A percentile compares a stretch with the other conserved stretches of the same genome.
These are phyloP conservation scores for Epichloe brachyelytri DNA, from an alignment of 2,329 filamentous ascomycete genomes.

Conservation along the genomic window DNA sequence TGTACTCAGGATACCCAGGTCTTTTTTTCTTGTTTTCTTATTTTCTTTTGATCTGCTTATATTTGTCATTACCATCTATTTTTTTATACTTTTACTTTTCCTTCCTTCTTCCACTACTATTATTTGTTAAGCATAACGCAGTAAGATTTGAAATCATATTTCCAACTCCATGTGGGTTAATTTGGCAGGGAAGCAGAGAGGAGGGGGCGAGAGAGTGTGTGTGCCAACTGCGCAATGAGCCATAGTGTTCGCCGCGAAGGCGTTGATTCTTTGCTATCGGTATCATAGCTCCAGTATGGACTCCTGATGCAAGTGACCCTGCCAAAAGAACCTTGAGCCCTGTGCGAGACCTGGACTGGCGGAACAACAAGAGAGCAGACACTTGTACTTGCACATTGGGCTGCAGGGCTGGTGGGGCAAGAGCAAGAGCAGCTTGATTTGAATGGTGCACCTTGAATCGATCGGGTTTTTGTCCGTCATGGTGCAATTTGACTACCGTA, in stretches of 20 bases:
- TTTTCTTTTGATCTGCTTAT: neutral
- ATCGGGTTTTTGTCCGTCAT: neutral
- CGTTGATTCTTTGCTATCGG: neutral
- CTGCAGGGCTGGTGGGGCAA: neutral
- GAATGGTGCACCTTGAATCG: neutral
- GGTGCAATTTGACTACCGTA: neutral
- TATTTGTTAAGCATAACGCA: neutral
- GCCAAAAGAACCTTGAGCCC: too few species aligned
- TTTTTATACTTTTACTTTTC: neutral
- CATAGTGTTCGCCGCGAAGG: neutral
- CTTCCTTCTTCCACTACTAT: neutral
- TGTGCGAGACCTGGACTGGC: too few species aligned
- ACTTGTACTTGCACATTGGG: neutral
- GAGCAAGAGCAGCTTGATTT: neutral
- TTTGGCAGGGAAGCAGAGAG: neutral
- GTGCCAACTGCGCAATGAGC: neutral
- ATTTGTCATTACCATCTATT: neutral
- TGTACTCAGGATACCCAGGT: slow-evolving; percentile 3
- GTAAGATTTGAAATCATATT: neutral
- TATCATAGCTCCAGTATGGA: too few species aligned
- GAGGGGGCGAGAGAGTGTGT: neutral
- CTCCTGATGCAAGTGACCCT: too few species aligned
- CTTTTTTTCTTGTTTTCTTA: neutral
- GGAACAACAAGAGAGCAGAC: too few species aligned
- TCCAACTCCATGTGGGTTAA: neutral